Percentiles rank a stretch among this genome's conserved stretches.
Evolutionary conservation across 2,329 filamentous ascomycete genomes (phyloP).

Genomic region (Aureobasidium lini): DNA sequence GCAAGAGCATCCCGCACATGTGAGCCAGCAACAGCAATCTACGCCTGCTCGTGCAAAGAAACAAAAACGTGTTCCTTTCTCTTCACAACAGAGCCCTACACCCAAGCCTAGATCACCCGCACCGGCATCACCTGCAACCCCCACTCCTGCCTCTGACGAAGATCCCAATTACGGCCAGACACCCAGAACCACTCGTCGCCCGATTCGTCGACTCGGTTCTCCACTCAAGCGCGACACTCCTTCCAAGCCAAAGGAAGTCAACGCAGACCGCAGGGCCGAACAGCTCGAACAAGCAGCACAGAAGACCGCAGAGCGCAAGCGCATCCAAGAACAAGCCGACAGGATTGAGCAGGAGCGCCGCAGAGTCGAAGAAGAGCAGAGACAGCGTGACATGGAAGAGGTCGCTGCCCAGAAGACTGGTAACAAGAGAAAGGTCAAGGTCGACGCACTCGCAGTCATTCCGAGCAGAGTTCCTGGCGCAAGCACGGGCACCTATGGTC

Average conservation of each 20-base stretch:
- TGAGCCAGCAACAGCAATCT: not conserved
- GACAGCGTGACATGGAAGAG: not conserved
- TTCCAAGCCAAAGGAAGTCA: constrained; percentile 9
- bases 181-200: not conserved
- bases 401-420: constrained; percentile 4
- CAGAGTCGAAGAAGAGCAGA: not conserved
- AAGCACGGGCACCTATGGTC: constrained; percentile 15
- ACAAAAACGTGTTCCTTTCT: not conserved
- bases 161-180: not conserved
- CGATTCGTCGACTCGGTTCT: not conserved
- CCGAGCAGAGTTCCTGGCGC: constrained; percentile 14
- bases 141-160: not conserved
- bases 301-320: constrained; percentile 6
- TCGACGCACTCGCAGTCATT: constrained; percentile 18
- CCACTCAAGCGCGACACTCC: not conserved
- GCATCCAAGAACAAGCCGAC: constrained; percentile 6
- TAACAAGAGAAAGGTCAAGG: constrained; percentile 16
- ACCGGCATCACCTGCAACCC: not conserved
- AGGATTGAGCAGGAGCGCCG: constrained; percentile 10
- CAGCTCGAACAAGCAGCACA: constrained; percentile 2
- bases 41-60: not conserved
- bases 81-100: not conserved
- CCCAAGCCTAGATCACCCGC: not conserved
- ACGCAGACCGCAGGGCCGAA: constrained; percentile 10
- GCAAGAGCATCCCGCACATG: not conserved